Evolutionary conservation across 345 rosid genomes (phyloP), one percentile per base, ranked within the genome.

Genomic region (Brassica juncea): DNA sequence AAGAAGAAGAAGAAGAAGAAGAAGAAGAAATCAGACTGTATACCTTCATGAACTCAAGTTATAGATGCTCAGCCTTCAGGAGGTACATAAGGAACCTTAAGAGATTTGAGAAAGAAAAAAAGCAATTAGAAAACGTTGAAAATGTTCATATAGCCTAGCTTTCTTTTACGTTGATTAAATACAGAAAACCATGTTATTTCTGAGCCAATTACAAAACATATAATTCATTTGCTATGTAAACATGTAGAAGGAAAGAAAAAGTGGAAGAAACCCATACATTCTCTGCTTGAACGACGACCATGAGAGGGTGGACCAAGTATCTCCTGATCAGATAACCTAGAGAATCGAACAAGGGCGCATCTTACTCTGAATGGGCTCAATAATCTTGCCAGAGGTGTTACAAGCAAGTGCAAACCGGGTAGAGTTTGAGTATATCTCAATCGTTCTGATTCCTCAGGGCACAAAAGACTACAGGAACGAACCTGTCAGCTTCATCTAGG

Each of bases 381-480:
- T 95, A 70, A 93, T 85, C 85, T 93, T 95, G 30, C 97, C 87
- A 30, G 97, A 91, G 0, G 88, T 85, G 72, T 93, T 95, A 82
- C 99, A 93, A 21, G 99, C 99, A 73, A 95, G 98, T 68, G 99
- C 97, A 87, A 95, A 95, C 37, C 98, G 93, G 2, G 98, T 95
- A 12, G 99, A 86, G 75, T 88, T 91, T 66, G 99, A 93, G 77
- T 91, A 91, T 73, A 93, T 93, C 85, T 95, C 99, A 89, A 95
- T 95, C 12, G 98, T 93, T 49, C 97, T 86, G 25, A 23, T 23
- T 23, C 90, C 98, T 90, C 81, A 95, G 82, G 4, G 98, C 98
- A 23, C 25, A 23, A 80, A 67, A 74, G 59, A 28, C 0, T 23
- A 34, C 7, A 19, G 25, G 25, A 23, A 23, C 72, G 15, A 85